Evolutionary conservation across 495 filamentous ascomycete genomes (phyloP).

Genomic region (Hamigera avellanea): DNA sequence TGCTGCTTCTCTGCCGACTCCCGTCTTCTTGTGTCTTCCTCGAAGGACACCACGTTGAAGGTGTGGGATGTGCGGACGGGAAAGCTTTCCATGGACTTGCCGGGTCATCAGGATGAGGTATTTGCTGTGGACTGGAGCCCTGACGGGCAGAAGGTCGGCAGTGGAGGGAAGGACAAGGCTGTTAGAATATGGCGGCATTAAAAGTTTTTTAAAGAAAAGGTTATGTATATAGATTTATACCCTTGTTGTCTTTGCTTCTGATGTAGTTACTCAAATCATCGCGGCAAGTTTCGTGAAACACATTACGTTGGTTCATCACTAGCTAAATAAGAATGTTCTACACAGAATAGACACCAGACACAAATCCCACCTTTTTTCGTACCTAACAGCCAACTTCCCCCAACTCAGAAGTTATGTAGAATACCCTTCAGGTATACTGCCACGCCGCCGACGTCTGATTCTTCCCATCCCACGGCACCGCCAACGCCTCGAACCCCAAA

Average conservation of each 20-base stretch:
- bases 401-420: neutral
- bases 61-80: constrained; percentile 82
- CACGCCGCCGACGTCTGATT: constrained; percentile 28
- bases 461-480: constrained; percentile 13
- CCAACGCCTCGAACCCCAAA: constrained; percentile 28
- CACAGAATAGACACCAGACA: no score
- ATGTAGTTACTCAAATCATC: neutral
- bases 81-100: constrained; percentile 76
- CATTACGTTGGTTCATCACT: no score
- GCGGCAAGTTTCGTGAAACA: no score
- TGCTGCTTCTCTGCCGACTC: constrained; percentile 85
- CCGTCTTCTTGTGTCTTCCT: constrained; percentile 67
- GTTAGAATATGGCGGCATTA: constrained; percentile 75
- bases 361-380: no score
- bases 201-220: constrained; percentile 9
- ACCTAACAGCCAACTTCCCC: no score
- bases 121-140: constrained; percentile 89
- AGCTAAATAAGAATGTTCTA: no score
- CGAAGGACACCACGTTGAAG: constrained; percentile 91
- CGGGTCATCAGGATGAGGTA: constrained; percentile 91
- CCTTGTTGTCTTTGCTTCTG: neutral
- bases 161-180: constrained; percentile 88
- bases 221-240: neutral
- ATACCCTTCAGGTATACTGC: constrained; percentile 25
- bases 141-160: constrained; percentile 73